Evolutionary conservation across 306 rosid species (phyloP).

Genomic region (Inga laurina): DNA sequence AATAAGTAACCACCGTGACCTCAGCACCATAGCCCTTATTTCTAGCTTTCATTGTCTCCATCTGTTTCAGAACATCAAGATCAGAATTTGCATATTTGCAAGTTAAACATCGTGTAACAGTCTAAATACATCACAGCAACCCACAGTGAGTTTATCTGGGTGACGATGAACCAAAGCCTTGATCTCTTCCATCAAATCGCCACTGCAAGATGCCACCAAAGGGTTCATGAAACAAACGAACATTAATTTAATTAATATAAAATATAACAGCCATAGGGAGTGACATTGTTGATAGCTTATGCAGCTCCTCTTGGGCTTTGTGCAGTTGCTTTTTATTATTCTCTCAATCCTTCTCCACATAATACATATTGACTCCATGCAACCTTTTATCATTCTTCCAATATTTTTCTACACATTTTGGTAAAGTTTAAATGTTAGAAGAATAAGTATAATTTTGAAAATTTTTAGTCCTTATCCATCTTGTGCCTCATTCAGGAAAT

Average conservation of each 20-base stretch:
- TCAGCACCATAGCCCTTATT: constrained; percentile 82
- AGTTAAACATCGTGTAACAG: constrained; percentile 13
- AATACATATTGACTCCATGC: background rate
- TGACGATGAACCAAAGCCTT: constrained; percentile 82
- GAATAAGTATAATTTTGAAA: background rate
- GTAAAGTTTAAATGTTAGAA: background rate
- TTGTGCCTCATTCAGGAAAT: background rate
- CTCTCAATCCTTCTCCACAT: background rate
- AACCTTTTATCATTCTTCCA: background rate
- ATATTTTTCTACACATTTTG: background rate
- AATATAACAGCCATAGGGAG: background rate
- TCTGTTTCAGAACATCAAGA: constrained; percentile 43
- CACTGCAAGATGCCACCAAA: constrained; percentile 59
- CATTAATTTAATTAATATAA: background rate
- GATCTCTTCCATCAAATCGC: constrained; percentile 74
- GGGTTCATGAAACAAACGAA: constrained; percentile 27
- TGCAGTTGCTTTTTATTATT: background rate
- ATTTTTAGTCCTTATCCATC: background rate
- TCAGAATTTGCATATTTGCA: constrained; percentile 34
- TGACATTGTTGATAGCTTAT: background rate
- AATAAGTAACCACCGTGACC: constrained; percentile 73
- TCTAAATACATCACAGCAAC: constrained; percentile 37
- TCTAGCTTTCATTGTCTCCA: constrained; percentile 65
- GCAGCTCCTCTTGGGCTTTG: background rate
- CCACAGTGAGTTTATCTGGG: constrained; percentile 71